Percentiles rank a stretch among this genome's conserved stretches.
phyloP scores from a whole-genome alignment of 345 rosid genomes.

The Ceriops tagal region DNA sequence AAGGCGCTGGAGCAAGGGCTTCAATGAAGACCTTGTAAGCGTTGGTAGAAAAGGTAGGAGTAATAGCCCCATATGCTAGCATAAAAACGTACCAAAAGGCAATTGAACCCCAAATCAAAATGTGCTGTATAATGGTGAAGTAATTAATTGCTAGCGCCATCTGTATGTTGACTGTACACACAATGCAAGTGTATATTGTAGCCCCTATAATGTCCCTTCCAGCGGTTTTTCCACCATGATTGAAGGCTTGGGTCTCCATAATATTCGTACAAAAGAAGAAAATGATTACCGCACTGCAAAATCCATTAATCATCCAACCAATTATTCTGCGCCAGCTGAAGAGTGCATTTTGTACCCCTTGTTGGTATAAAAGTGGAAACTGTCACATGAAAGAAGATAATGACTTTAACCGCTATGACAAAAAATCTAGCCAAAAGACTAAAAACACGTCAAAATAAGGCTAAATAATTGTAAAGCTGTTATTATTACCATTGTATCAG shows the following conservation, averaged over 20 bases:
- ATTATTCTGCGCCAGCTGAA: slow-evolving; percentile 81
- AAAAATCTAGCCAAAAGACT: not conserved
- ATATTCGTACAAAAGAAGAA: slow-evolving; percentile 69
- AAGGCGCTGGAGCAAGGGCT: slow-evolving; percentile 72
- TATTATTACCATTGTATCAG: too few species aligned
- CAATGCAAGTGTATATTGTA: slow-evolving; percentile 75
- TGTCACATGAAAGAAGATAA: slow-evolving; percentile 29
- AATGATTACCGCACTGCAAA: slow-evolving; percentile 48
- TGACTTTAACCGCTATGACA: slow-evolving; percentile 2
- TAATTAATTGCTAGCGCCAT: slow-evolving; percentile 65
- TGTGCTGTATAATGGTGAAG: slow-evolving; percentile 74
- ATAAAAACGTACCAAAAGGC: slow-evolving; percentile 71
- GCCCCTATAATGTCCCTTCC: slow-evolving; percentile 66
- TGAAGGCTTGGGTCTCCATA: slow-evolving; percentile 64
- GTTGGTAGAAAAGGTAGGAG: slow-evolving; percentile 36
- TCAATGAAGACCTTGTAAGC: slow-evolving; percentile 73
- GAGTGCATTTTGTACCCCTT: slow-evolving; percentile 78
- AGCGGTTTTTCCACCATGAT: slow-evolving; percentile 49
- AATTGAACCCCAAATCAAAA: slow-evolving; percentile 68
- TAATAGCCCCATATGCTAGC: slow-evolving; percentile 48
- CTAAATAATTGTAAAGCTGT: too few species aligned
- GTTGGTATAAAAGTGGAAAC: slow-evolving; percentile 90
- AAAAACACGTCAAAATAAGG: too few species aligned
- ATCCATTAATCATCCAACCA: slow-evolving; percentile 79
- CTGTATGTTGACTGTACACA: slow-evolving; percentile 88